Evolutionary conservation across 2,329 filamentous ascomycete species (phyloP).

Genomic region (Xylaria sp.): DNA sequence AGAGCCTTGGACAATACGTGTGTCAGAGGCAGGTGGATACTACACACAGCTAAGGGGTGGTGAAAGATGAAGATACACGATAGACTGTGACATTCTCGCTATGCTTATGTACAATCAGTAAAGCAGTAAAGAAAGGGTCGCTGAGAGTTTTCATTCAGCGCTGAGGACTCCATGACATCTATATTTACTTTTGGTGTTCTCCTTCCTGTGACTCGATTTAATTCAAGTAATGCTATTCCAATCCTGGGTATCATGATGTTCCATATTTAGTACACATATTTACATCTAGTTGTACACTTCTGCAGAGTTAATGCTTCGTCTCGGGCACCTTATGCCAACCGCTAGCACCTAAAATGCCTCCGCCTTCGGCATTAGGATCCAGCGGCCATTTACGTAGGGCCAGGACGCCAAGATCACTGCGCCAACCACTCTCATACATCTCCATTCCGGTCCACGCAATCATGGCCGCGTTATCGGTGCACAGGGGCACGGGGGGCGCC

Average conservation of each 20-base stretch:
- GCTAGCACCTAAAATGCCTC: slow-evolving; percentile 73
- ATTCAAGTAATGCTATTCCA: background rate
- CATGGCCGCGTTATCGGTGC: slow-evolving; percentile 98
- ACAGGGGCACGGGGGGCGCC: slow-evolving; percentile 80
- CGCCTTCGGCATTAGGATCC: slow-evolving; percentile 69
- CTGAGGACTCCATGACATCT: slow-evolving; percentile 1
- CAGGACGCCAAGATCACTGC: slow-evolving; percentile 68
- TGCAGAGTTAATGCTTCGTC: background rate
- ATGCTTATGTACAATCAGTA: slow-evolving; percentile 45
- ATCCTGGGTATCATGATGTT: slow-evolving; percentile 20
- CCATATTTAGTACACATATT: slow-evolving; percentile 25
- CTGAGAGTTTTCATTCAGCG: background rate
- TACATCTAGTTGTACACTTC: slow-evolving; percentile 9
- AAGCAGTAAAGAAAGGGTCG: slow-evolving; percentile 35
- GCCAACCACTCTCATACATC: slow-evolving; percentile 86
- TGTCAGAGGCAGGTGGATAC: slow-evolving; percentile 12
- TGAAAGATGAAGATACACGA: slow-evolving; percentile 32
- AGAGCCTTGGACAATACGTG: background rate
- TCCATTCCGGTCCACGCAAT: slow-evolving; percentile 93
- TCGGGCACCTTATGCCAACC: slow-evolving; percentile 57
- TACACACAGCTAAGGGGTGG: background rate
- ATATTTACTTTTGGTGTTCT: background rate
- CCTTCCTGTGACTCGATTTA: background rate
- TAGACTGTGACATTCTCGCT: slow-evolving; percentile 39
- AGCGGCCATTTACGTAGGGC: slow-evolving; percentile 79